Base-by-base conservation (phyloP, 2,329 filamentous ascomycete species). In the Cylindrodendrum hubeiense region DNA sequence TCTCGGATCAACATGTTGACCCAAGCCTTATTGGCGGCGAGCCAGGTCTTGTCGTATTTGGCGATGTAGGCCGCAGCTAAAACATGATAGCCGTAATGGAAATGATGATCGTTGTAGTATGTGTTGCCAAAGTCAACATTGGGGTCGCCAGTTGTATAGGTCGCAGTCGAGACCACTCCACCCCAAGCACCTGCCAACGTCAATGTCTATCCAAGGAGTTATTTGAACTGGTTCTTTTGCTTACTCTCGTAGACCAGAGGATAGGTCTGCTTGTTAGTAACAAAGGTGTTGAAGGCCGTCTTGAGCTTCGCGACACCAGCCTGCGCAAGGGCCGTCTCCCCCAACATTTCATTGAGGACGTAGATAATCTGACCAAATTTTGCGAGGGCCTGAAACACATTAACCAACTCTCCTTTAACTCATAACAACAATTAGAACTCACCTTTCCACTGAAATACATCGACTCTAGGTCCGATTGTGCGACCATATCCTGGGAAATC, bases 401-500 rank as follows among this genome's bases (percentile, higher is more conserved):
- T 65, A 68, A 24, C 52, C 19, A 43, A n/a, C 39, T 28, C 3
- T 24, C 24, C 19, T 15, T n/a, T 7, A 4, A 34, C 10, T 12
- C 3, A 6, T 4, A 13, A 8, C 5, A 12, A n/a, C 17, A 28
- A 15, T 3, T n/a, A 1, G 13, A 8, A 65, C 78, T 70, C 65
- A 87, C 91, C 84, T 95, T 98, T 71, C 96, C 96, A 71, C 92
- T 93, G 79, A 91, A 98, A 79, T 98, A 98, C 89, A 97, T 95
- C 39, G 94, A 97, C 76, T 95, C 88, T 37, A 93, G 83, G 68
- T 96, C 88, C 5, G 89, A 89, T 74, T 96, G 91, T 0, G 83
- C 82, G n/a, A 83, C 79, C 79, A 98, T 93, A 76, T 94, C 86
- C 79, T 96, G 91, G 1, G 88, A 86, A 1, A 97, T 82, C 77